Evolutionary conservation across 768 basidiomycete species (phyloP).

Genomic region (Lactifluus rugatus): DNA sequence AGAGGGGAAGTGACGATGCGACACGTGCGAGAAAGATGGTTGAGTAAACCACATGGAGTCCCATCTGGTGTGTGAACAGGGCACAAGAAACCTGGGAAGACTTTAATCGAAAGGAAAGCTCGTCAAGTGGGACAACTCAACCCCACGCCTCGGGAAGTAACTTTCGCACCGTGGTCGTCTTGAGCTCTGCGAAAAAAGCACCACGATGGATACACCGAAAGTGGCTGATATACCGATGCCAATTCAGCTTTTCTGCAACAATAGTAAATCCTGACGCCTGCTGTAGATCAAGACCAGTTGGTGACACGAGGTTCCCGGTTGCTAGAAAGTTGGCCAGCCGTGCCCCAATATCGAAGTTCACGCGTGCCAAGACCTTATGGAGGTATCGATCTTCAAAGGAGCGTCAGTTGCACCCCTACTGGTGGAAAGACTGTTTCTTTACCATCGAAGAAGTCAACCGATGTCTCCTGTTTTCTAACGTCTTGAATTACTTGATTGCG

Average conservation of each 20-base stretch:
- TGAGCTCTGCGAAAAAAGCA: conserved; percentile 97
- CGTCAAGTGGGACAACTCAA: conserved; percentile 27
- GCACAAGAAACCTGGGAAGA: conserved; percentile 74
- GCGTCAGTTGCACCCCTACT: neutral
- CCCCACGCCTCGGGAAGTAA: conserved; percentile 97
- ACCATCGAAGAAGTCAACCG: conserved; percentile 88
- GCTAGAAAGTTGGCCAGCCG: conserved; percentile 92
- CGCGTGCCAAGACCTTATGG: conserved; percentile 56
- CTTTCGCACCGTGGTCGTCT: conserved; percentile 96
- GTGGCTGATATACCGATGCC: conserved; percentile 96
- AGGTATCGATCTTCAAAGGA: conserved; percentile 66
- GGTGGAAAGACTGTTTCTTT: conserved; percentile 25
- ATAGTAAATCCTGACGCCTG: conserved; percentile 99
- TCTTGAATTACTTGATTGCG: conserved; percentile 62
- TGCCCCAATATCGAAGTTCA: conserved; percentile 87
- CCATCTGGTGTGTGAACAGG: conserved; percentile 99
- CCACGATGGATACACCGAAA: conserved; percentile 98
- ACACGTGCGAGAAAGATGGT: conserved; percentile 91
- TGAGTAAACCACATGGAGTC: conserved; percentile 92
- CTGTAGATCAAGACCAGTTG: conserved; percentile 91
- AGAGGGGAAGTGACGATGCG: conserved; percentile 78
- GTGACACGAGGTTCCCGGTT: conserved; percentile 91
- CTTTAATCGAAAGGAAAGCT: conserved; percentile 8
- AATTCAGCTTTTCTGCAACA: conserved; percentile 97
- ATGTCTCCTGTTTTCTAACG: conserved; percentile 58